Evolutionary conservation across 2,329 filamentous ascomycete genomes (phyloP), one percentile per base, ranked within the genome.

Genomic region (Aspergillus aculeatinus): DNA sequence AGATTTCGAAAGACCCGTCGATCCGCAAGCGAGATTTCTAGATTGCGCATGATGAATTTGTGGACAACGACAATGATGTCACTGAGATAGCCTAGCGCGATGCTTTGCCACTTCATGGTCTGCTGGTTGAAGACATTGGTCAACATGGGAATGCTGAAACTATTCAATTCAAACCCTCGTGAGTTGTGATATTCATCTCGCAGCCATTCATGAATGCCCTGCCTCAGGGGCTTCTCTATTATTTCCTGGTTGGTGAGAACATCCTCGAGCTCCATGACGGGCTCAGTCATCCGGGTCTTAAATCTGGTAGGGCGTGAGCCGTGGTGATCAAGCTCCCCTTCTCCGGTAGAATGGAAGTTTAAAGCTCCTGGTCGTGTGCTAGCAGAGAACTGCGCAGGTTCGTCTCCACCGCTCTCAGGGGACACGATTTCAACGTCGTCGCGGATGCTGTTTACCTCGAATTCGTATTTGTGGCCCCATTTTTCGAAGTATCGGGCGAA

Each of bases 161-260:
- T 86, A 0, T 84, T 85, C 0, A 88, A 61, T 54, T 87, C 83
- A 16, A 83, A 81, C 0, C 83, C 84, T 0, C 83, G 81, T 0
- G 79, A 83, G 0, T 70, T 65, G 0, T 64, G 63, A 62, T 85
- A 82, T 0, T 79, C 65, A 0, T 70, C 47, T 21, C 73, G 68
- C 14, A 86, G 81, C 70, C 80, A 81, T 0, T 69, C 48, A 56
- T 82, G 69, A 51, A 87, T 83, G 25, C 59, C 56, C 16, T 51
- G 42, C 6, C 14, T 21, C 5, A 44, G 29, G 14, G 48, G 56
- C n/a, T 55, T 35, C 12, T 25, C 25, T 0, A 49, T 19, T 10
- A 7, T 6, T 4, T 33, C 55, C 10, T 33, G 7, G 2, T 59
- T 4, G 71, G 63, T 48, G 2, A 70, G 48, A 44, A 70, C 59